Conservation (phyloP, 331 rosid genomes). For the Quercus lobata region DNA sequence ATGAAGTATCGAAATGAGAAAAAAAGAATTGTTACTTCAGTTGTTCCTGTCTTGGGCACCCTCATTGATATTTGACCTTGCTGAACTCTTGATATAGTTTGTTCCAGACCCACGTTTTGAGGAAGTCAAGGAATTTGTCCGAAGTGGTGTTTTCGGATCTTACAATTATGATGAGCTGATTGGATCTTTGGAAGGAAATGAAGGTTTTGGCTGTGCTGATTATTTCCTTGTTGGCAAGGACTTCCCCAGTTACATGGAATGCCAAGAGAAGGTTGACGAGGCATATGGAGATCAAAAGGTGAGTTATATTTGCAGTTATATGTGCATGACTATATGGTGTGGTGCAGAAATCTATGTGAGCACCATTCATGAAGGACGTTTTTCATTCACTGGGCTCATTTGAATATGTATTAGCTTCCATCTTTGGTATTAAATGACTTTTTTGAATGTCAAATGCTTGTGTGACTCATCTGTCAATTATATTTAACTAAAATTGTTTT, state of each 20-base stretch:
- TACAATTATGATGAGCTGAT: slow-evolving; percentile 70
- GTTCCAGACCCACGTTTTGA: slow-evolving; percentile 90
- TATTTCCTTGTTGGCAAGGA: slow-evolving; percentile 97
- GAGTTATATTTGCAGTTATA: slow-evolving; percentile 20
- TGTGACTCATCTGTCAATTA: slow-evolving; percentile 3
- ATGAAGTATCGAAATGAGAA: not conserved
- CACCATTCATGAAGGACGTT: not conserved
- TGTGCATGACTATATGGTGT: slow-evolving; percentile 11
- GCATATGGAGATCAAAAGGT: slow-evolving; percentile 80
- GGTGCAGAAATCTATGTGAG: not conserved
- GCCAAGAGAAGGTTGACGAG: slow-evolving; percentile 87
- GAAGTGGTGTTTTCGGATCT: slow-evolving; percentile 84
- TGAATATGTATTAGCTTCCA: not conserved
- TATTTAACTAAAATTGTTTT: not conserved
- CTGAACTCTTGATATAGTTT: slow-evolving; percentile 48
- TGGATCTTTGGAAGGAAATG: slow-evolving; percentile 91
- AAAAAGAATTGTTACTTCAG: not conserved
- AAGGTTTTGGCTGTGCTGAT: slow-evolving; percentile 92
- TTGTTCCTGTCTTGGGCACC: not conserved
- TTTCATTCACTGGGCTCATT: not conserved
- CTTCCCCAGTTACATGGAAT: slow-evolving; percentile 96
- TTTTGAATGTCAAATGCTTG: not conserved
- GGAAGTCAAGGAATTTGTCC: slow-evolving; percentile 77
- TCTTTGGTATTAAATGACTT: not conserved
- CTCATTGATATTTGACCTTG: slow-evolving; percentile 22